phyloP scores from a whole-genome alignment of 768 basidiomycete species.

The Xerocomellus amylosporus region DNA sequence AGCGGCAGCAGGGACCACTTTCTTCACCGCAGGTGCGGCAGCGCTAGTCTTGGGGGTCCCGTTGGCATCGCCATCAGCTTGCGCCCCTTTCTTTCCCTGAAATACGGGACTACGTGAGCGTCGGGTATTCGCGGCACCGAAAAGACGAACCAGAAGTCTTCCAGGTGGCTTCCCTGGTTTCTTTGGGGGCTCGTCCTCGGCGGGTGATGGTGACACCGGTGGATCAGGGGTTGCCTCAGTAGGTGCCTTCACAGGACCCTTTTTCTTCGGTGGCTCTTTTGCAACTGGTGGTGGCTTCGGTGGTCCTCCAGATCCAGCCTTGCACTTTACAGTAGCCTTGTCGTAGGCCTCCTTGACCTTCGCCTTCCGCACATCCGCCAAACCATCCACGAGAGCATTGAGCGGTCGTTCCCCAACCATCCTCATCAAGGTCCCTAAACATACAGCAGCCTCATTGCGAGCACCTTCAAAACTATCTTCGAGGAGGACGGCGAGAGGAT shows the following conservation, averaged over 20 bases:
- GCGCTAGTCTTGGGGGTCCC: constrained; percentile 20
- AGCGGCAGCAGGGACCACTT: constrained; percentile 39
- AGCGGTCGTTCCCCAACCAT: constrained; percentile 94
- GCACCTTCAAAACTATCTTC: constrained; percentile 91
- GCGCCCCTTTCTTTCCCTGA: constrained; percentile 52
- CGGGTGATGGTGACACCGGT: constrained; percentile 15
- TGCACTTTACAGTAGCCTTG: constrained; percentile 89
- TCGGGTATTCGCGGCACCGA: neutral
- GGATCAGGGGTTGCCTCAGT: constrained; percentile 14
- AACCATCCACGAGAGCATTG: constrained; percentile 78
- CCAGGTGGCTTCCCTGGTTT: constrained; percentile 55
- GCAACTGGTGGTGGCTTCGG: constrained; percentile 37
- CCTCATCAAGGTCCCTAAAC: constrained; percentile 90
- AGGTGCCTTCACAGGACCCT: constrained; percentile 32
- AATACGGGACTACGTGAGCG: constrained; percentile 1
- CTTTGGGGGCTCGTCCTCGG: constrained; percentile 29
- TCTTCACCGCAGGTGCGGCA: constrained; percentile 39
- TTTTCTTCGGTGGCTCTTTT: constrained; percentile 39
- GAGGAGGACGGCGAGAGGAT: constrained; percentile 67
- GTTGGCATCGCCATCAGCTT: constrained; percentile 32
- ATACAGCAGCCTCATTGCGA: constrained; percentile 83
- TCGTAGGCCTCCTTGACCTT: constrained; percentile 95
- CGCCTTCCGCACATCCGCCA: constrained; percentile 82
- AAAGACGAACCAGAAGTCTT: constrained; percentile 38
- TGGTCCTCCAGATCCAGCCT: constrained; percentile 56